Conservation (phyloP, 73 alveolate species). For the Blepharisma stoltei region DNA sequence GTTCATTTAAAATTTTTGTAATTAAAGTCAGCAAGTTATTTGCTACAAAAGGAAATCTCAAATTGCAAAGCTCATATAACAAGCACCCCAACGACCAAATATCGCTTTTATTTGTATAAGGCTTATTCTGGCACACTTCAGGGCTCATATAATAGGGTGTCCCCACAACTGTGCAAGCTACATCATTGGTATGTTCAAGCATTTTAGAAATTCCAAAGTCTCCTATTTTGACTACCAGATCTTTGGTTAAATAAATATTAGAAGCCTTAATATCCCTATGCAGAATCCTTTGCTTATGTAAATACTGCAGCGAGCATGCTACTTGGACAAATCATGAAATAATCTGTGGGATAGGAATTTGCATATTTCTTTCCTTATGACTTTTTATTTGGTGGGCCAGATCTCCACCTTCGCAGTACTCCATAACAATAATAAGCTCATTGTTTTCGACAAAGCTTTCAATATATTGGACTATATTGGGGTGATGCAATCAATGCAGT, state of each 20-base stretch:
- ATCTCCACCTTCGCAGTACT: conserved; percentile 74
- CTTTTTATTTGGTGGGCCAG: conserved; percentile 43
- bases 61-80: conserved; percentile 66
- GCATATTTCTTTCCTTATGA: conserved; percentile 32
- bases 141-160: conserved; percentile 83
- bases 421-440: conserved; percentile 57
- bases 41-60: conserved; percentile 64
- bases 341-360: conserved; percentile 49
- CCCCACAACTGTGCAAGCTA: conserved; percentile 62
- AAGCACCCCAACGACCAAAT: conserved; percentile 82
- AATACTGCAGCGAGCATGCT: conserved; percentile 36
- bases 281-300: conserved; percentile 37
- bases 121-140: conserved; percentile 70
- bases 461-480: conserved; percentile 36
- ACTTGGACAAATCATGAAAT: conserved; percentile 53
- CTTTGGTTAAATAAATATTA: conserved; percentile 68
- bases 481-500: conserved; percentile 37
- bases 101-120: conserved; percentile 77
- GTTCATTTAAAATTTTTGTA: conserved; percentile 43
- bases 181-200: conserved; percentile 49
- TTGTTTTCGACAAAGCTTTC: conserved; percentile 44
- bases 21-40: conserved; percentile 41
- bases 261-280: conserved; percentile 56
- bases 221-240: conserved; percentile 70
- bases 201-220: conserved; percentile 92